Base-by-base conservation (phyloP, 2,329 filamentous ascomycete species). In the Orbilia oligospora region DNA sequence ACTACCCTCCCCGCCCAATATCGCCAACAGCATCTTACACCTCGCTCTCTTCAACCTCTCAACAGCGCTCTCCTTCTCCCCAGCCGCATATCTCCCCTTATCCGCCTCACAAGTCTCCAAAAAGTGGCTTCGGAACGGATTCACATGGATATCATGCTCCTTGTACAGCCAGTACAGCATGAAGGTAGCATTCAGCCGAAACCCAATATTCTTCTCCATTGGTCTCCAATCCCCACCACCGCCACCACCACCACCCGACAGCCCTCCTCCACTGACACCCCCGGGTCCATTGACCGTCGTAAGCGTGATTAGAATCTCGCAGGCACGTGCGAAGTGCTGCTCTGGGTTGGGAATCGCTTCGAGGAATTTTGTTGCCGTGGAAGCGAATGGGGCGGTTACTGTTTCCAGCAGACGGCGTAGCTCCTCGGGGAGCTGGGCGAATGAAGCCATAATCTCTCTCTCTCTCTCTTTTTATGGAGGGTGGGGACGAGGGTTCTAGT, bases 181-280 rank as follows among this genome's bases (percentile, higher is more conserved):
- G 41, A 81, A 82, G 18, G 82, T 81, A 18, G 81, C 77, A 49
- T 82, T 82, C 64, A 82, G 72, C 75, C 81, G 75, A 69, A 82
- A 81, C 6, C 75, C 79, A 30, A 82, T 79, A 79, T 67, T 81
- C 80, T 56, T 82, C 67, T 51, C 80, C 81, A 75, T 78, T 22
- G 46, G 44, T 41, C 77, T 30, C 55, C 72, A 79, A 38, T 78
- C 69, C 56, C 49, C 49, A 5, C 27, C 61, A 3, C 51, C 41
- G n/a, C 27, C 27, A 9, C 67, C 41, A 22, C 10, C 5, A 12
- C 58, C 38, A 20, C 46, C n/a, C n/a, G n/a, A n/a, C n/a, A n/a
- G n/a, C n/a, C n/a, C 56, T 8, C 77, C 71, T 12, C 71, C 41
- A 22, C 48, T 20, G 3, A 61, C 41, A 18, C 72, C 71, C 2